These are phyloP conservation scores for Sordaria brevicollis DNA, from an alignment of 495 filamentous ascomycete species.

Conservation along the genomic window DNA sequence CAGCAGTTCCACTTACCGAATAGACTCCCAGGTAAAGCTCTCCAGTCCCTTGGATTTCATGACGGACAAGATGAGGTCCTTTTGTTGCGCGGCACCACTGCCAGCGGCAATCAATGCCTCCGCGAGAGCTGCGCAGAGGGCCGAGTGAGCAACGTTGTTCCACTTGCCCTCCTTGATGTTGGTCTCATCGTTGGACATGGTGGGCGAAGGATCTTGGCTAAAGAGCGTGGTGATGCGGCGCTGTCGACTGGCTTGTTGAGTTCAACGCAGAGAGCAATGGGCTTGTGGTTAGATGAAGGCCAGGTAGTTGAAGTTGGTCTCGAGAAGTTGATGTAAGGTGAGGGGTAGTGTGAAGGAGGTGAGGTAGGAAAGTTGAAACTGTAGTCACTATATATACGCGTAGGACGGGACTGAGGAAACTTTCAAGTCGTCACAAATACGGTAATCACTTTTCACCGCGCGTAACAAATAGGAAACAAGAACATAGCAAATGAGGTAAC, in stretches of 20 bases:
- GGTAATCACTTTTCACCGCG: not conserved
- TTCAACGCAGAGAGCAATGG: not conserved
- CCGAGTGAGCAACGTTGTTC: conserved; percentile 15
- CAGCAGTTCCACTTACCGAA: conserved; percentile 20
- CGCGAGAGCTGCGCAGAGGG: conserved; percentile 16
- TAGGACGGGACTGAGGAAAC: not conserved
- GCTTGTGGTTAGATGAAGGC: not conserved
- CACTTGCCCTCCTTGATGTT: conserved; percentile 13
- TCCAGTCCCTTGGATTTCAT: conserved; percentile 16
- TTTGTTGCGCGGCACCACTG: conserved; percentile 1
- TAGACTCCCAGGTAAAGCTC: conserved; percentile 20
- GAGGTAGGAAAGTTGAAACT: not conserved
- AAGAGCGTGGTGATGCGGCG: not conserved
- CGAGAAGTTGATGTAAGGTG: not conserved
- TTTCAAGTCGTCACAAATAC: not conserved
- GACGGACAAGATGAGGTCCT: conserved; percentile 13
- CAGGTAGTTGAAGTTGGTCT: not conserved
- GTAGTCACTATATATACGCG: not conserved
- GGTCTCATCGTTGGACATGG: not conserved
- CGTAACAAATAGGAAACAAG: not conserved
- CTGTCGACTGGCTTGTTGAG: not conserved
- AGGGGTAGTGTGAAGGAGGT: too few relatives aligned
- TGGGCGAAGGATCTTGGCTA: not conserved
- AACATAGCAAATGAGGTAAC: not conserved
- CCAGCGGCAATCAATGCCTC: conserved; percentile 3